Conservation (phyloP, 495 filamentous ascomycete species). For the Pseudevernia furfuracea region DNA sequence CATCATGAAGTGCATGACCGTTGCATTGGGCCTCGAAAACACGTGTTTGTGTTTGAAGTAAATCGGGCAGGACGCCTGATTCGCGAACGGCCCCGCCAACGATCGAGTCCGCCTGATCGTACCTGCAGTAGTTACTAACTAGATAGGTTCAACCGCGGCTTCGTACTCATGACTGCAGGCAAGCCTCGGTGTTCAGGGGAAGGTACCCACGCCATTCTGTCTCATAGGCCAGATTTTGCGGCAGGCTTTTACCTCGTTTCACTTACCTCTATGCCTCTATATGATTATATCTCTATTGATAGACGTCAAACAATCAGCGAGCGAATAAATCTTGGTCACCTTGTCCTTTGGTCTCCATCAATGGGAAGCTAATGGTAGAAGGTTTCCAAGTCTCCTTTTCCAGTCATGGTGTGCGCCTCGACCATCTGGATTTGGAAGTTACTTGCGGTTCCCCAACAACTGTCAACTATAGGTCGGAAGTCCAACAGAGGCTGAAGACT, state of each 20-base stretch:
- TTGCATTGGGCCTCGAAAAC: neutral
- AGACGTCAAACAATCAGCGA: neutral
- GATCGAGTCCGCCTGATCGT: neutral
- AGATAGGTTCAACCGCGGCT: neutral
- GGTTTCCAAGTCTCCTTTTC: neutral
- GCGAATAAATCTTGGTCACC: neutral
- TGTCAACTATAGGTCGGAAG: neutral
- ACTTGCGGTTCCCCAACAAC: neutral
- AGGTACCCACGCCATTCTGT: neutral
- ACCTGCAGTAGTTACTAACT: neutral
- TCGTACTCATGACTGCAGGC: neutral
- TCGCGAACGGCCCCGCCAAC: no score
- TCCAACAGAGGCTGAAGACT: conserved; percentile 1
- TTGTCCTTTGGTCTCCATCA: neutral
- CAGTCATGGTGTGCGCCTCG: neutral
- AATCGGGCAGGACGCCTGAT: no score
- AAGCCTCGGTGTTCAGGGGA: no score
- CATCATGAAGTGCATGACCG: no score
- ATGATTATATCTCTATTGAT: neutral
- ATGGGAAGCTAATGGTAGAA: neutral
- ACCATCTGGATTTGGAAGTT: neutral
- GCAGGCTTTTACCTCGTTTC: neutral
- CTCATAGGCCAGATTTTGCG: neutral
- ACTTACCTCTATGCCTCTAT: neutral
- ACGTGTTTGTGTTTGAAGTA: no score